Evolutionary conservation across 2,329 filamentous ascomycete genomes (phyloP).

Genomic region (Westerdykella sp.): DNA sequence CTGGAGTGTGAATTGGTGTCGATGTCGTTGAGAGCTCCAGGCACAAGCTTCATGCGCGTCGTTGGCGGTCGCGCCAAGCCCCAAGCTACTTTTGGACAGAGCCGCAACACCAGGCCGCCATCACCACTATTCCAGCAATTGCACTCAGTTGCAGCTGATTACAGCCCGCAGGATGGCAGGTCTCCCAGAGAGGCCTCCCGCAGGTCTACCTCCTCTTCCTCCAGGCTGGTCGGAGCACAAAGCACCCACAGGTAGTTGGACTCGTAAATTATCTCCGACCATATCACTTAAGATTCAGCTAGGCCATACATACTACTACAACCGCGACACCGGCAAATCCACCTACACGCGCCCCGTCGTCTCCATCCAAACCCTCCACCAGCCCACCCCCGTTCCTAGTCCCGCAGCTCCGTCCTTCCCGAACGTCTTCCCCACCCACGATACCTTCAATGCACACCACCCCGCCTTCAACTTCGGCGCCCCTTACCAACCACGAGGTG

Average conservation of each 20-base stretch:
- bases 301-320: conserved; percentile 86
- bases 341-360: conserved; percentile 69
- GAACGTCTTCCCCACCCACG: conserved; percentile 5
- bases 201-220: conserved; percentile 54
- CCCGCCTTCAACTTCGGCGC: conserved; percentile 1
- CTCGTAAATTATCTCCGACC: conserved; percentile 8
- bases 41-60: conserved; percentile 33
- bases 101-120: conserved; percentile 12
- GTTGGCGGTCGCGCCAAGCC: conserved; percentile 21
- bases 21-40: conserved; percentile 30
- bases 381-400: conserved; percentile 3
- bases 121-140: not conserved
- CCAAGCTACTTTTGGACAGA: conserved; percentile 21
- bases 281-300: conserved; percentile 15
- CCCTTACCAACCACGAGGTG: conserved; percentile 7
- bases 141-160: not conserved
- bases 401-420: conserved; percentile 4
- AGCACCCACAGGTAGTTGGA: conserved; percentile 62
- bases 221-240: conserved; percentile 91
- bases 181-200: conserved; percentile 26
- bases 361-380: conserved; percentile 19
- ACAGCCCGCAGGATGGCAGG: conserved; percentile 18
- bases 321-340: conserved; percentile 72
- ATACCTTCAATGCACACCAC: conserved; percentile 33
- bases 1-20: conserved; percentile 21